A percentile compares a stretch with the other conserved stretches of the same genome.
Conservation (phyloP, 2,329 filamentous ascomycete genomes). For the Penicillium sp. region DNA sequence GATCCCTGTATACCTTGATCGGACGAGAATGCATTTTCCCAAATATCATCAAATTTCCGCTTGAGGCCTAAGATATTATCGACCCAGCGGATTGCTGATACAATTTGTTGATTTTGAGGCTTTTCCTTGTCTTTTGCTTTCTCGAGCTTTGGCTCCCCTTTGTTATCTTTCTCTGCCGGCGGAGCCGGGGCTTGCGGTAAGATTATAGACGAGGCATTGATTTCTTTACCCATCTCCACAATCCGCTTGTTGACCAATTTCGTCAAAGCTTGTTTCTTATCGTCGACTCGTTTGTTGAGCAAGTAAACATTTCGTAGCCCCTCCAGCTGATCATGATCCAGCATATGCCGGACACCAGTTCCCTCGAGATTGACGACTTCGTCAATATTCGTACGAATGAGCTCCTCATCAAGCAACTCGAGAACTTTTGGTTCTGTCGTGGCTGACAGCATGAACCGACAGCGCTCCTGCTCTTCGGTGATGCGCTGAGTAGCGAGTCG, state of each 20-base stretch:
- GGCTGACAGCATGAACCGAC: constrained; percentile 74
- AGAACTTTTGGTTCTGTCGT: constrained; percentile 72
- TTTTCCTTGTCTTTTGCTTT: constrained; percentile 51
- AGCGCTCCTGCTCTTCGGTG: constrained; percentile 77
- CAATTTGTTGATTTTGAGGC: constrained; percentile 73
- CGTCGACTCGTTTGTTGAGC: constrained; percentile 74
- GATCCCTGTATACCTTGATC: constrained; percentile 79
- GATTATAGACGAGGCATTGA: constrained; percentile 65
- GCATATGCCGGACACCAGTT: constrained; percentile 83
- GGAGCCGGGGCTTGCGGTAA: constrained; percentile 48
- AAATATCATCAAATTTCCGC: constrained; percentile 82
- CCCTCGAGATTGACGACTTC: constrained; percentile 82
- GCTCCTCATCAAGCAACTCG: constrained; percentile 72
- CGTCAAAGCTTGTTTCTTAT: constrained; percentile 68
- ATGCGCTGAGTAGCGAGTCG: constrained; percentile 72
- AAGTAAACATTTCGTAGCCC: constrained; percentile 80
- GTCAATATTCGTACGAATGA: constrained; percentile 73
- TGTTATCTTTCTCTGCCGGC: constrained; percentile 49
- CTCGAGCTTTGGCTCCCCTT: constrained; percentile 50
- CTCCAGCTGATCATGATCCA: constrained; percentile 79
- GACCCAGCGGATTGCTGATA: constrained; percentile 90
- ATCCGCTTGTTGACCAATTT: constrained; percentile 71
- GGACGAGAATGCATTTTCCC: constrained; percentile 67
- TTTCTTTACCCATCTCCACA: constrained; percentile 74
- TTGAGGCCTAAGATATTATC: constrained; percentile 84